phyloP scores from a whole-genome alignment of 2,329 filamentous ascomycete genomes.

The Pyrenochaeta sp. region DNA sequence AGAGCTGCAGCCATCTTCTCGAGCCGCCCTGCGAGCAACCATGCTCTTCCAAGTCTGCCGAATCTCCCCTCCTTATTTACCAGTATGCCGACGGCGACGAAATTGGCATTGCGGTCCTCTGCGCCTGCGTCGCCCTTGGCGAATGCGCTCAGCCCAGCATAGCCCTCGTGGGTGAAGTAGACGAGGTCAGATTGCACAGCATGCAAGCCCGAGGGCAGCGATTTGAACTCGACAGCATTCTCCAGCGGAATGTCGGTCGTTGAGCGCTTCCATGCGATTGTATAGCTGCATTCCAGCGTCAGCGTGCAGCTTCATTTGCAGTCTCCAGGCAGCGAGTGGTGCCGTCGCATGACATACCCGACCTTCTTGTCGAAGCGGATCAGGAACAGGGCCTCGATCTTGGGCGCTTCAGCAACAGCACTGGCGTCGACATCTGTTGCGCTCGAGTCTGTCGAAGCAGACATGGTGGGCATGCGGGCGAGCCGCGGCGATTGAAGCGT shows the following conservation, averaged over 20 bases:
- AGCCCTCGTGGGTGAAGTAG: conserved; percentile 88
- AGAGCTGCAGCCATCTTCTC: conserved; percentile 74
- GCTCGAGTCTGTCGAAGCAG: conserved; percentile 34
- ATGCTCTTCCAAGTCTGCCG: conserved; percentile 84
- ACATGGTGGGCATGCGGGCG: conserved; percentile 10
- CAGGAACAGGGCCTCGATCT: conserved; percentile 78
- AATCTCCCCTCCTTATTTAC: conserved; percentile 77
- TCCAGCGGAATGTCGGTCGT: conserved; percentile 76
- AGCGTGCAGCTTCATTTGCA: conserved; percentile 7
- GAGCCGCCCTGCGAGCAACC: conserved; percentile 82
- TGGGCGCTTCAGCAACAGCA: conserved; percentile 30
- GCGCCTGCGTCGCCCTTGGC: conserved; percentile 83
- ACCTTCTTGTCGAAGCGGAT: conserved; percentile 93
- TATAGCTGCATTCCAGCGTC: conserved; percentile 63
- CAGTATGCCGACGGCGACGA: conserved; percentile 89
- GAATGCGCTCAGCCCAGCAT: conserved; percentile 92
- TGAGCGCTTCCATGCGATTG: conserved; percentile 86
- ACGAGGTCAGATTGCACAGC: conserved; percentile 84
- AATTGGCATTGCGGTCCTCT: conserved; percentile 83
- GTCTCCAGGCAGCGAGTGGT: conserved; percentile 2
- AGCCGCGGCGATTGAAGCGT: background rate
- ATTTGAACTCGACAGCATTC: conserved; percentile 94
- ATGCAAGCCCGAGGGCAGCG: conserved; percentile 90
- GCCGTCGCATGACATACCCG: conserved; percentile 64
- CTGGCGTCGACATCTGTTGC: conserved; percentile 34